Conservation (phyloP, 495 filamentous ascomycete genomes). For the Glonium stellatum region DNA sequence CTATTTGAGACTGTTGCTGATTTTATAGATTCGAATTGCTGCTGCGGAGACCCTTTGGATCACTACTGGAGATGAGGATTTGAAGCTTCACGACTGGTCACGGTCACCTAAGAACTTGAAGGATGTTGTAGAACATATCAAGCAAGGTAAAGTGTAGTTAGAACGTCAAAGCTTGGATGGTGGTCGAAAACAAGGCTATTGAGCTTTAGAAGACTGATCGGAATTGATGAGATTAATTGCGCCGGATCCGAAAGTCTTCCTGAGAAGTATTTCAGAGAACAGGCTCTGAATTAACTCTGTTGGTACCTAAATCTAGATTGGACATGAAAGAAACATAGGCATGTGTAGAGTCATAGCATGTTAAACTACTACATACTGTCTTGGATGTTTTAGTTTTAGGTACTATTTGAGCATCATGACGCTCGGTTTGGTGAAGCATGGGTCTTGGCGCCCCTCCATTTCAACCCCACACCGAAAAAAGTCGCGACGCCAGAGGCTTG, state of each 20-base stretch:
- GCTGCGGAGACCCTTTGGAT: conserved; percentile 42
- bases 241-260: too few species aligned
- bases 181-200: too few species aligned
- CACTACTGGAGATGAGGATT: conserved; percentile 19
- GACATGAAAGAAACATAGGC: too few species aligned
- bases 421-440: neutral
- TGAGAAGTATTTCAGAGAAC: too few species aligned
- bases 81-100: conserved; percentile 27
- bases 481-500: neutral
- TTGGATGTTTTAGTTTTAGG: too few species aligned
- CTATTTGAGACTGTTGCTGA: neutral
- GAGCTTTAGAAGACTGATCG: too few species aligned
- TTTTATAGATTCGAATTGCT: conserved; percentile 30
- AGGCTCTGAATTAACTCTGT: too few species aligned
- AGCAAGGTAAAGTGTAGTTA: neutral
- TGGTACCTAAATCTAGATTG: too few species aligned
- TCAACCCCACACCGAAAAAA: neutral
- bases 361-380: too few species aligned
- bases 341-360: too few species aligned
- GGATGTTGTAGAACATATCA: conserved; percentile 7
- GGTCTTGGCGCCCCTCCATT: neutral
- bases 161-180: neutral
- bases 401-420: neutral
- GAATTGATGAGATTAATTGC: too few species aligned
- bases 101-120: conserved; percentile 19